A percentile compares a stretch with the other conserved stretches of the same genome.
Evolutionary conservation across 495 filamentous ascomycete species (phyloP).

Genomic region (Hypoxylon intermedium): DNA sequence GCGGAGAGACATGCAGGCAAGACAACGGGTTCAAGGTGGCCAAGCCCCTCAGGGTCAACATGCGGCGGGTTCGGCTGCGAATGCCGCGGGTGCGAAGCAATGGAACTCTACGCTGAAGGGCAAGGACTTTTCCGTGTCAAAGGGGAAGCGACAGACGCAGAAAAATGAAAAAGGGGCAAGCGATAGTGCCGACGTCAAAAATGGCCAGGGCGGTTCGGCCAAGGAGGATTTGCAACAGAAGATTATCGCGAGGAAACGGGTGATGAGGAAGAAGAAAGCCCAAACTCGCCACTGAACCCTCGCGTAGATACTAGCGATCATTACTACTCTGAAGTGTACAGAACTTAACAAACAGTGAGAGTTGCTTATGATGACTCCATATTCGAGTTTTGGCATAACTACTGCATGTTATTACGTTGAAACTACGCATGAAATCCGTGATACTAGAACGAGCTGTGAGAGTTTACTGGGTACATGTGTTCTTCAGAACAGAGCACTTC

Average conservation of each 20-base stretch:
- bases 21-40: constrained; percentile 37
- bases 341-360: no score
- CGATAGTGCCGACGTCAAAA: constrained; percentile 22
- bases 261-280: constrained; percentile 60
- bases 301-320: no score
- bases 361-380: no score
- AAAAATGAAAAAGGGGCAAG: constrained; percentile 21
- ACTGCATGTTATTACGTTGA: background rate
- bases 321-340: no score
- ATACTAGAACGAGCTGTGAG: constrained; percentile 1
- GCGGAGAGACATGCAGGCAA: constrained; percentile 73
- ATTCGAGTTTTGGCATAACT: no score
- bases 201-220: constrained; percentile 18
- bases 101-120: background rate
- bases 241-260: constrained; percentile 56
- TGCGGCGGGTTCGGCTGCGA: background rate
- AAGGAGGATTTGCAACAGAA: constrained; percentile 54
- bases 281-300: constrained; percentile 31
- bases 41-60: background rate
- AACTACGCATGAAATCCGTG: background rate
- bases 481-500: constrained; percentile 5
- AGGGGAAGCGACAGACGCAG: constrained; percentile 31
- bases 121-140: constrained; percentile 44
- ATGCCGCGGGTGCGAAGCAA: background rate
- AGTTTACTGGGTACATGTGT: background rate